Base-by-base conservation (phyloP, 495 filamentous ascomycete species). In the Annulohypoxylon stygium region DNA sequence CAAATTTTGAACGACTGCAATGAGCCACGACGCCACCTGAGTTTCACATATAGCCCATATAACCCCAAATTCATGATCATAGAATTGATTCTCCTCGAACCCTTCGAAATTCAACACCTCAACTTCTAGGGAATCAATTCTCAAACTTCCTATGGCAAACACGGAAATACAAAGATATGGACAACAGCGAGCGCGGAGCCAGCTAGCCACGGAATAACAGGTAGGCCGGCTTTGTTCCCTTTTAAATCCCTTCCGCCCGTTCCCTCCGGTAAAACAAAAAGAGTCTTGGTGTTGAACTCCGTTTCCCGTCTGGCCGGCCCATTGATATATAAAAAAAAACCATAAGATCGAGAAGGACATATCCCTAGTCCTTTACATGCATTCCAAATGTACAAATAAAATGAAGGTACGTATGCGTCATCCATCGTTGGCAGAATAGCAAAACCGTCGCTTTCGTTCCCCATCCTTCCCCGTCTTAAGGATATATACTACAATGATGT, bases 401-500 rank as follows among this genome's bases (percentile, higher is more conserved):
- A 39, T 33, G 39, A 67, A 50, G 60, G 64, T 65, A 65, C 64
- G 61, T 71, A 61, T 68, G 47, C 64, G 43, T 67, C 64, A 65
- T 75, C 68, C 65, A 36, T 54, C 64, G 54, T 71, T 61, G 25
- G 61, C 30, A 53, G 30, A 51, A 50, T 9, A 55, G 16, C 18
- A 67, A n/a, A 54, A 68, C 43, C 9, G 12, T 14, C 23, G 7
- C 30, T 12, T 26, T 58, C 51, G 8, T 12, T 25, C 18, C 34
- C 66, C 16, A n/a, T 43, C 33, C 30, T 16, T 34, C 41, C 25
- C 53, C 18, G 51, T 20, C 54, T 16, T 37, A 61, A 41, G 39
- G 61, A 47, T 65, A 62, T 70, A 70, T 70, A 67, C 66, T 74
- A 69, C 71, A 74, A 57, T 39, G 59, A 55, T 20, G 58, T 68